Evolutionary conservation across 2,329 filamentous ascomycete genomes (phyloP).

Genomic region (Cordyceps cateniannulata): DNA sequence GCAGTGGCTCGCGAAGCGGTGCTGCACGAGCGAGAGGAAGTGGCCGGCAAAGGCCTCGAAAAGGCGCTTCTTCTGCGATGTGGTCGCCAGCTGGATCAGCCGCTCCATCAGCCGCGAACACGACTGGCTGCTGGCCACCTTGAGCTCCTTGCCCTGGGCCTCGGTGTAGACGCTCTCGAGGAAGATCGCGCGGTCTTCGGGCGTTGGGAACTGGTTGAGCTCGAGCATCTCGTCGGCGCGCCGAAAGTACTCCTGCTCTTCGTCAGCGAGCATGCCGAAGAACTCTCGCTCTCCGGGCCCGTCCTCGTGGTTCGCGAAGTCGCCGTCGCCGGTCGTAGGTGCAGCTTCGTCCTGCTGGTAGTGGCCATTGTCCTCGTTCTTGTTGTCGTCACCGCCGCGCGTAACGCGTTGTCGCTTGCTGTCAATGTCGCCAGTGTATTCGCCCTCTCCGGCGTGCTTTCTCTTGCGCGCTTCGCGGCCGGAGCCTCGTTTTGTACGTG

Average conservation of each 20-base stretch:
- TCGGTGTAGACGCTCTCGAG: constrained; percentile 80
- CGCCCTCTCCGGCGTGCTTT: constrained; percentile 27
- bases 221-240: constrained; percentile 85
- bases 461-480: constrained; percentile 35
- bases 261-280: constrained; percentile 85
- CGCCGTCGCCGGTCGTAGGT: constrained; percentile 7
- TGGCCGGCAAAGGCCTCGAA: constrained; percentile 82
- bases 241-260: constrained; percentile 95
- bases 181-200: constrained; percentile 66
- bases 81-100: constrained; percentile 73
- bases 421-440: constrained; percentile 15
- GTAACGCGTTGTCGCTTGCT: constrained; percentile 21
- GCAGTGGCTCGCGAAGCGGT: constrained; percentile 95
- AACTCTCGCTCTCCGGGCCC: constrained; percentile 59
- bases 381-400: constrained; percentile 18
- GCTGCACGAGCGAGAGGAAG: constrained; percentile 83
- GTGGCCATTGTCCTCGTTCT: constrained; percentile 5
- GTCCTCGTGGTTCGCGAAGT: constrained; percentile 17
- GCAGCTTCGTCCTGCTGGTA: constrained; percentile 15
- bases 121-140: constrained; percentile 91
- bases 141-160: constrained; percentile 86
- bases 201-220: constrained; percentile 73
- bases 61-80: constrained; percentile 74
- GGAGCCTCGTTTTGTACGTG: constrained; percentile 35
- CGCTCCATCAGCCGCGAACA: constrained; percentile 91